Evolutionary conservation across 352 stramenopile genomes (phyloP), one percentile per base, ranked within the genome.

Genomic region (Aphanomyces cochlioides): DNA sequence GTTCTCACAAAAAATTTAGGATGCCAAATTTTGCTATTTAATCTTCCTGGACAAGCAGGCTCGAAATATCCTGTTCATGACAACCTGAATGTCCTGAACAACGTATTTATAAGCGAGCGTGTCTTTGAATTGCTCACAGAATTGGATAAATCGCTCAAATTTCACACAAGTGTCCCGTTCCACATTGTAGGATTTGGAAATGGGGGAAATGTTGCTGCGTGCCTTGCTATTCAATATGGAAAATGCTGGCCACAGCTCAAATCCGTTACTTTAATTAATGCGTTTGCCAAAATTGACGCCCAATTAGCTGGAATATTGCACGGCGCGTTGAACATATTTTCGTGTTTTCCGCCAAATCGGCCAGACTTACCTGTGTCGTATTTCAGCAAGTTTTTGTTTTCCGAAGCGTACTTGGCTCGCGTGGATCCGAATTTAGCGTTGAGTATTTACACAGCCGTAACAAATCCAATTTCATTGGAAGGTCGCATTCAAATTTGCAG

Each of bases 391-490:
- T 98, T 96, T 66, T 79, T 97, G n/a, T 98, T 98, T 69, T 96
- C 87, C 3, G 90, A 96, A 36, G 84, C 69, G 19, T 98, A 97
- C 66, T 69, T 98, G 17, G 56, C 75, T 13, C 83, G 90, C 57
- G 79, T 98, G 3, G 90, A 96, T 47, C 75, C 83, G 48, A 93
- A 96, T 38, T 76, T 97, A 1, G 92, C 90, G 2, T 78, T 97
- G 2, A 97, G 94, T 57, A 96, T 97, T 21, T 97, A 97, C 77
- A 97, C 90, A 10, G 92, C 92, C 0, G 90, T 98, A 34, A 93
- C 86, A 1, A 98, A 98, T 63, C 74, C 88, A 1, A 97, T 98
- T 65, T 90, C 90, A 3, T 80, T 96, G 34, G 88, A 97, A 48
- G 92, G 92, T 0, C 83, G 93, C 34, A 82, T 94, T 34, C 83